Base-by-base conservation (phyloP, 1,284 basidiomycete species). In the Apiotrichum domesticum region DNA sequence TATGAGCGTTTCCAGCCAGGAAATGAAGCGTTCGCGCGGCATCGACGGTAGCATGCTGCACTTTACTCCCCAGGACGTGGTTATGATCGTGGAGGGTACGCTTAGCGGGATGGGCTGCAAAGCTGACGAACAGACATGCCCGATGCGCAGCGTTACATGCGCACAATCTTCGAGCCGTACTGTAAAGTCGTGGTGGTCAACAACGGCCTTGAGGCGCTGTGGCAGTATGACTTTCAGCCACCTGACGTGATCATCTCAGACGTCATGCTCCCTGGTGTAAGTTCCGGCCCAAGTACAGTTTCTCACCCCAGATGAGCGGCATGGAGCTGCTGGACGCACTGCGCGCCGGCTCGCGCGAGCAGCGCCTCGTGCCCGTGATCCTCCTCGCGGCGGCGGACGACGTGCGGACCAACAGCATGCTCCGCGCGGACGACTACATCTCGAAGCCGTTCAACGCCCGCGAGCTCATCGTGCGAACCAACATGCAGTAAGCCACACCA, bases 391-490 rank as follows among this genome's bases (percentile, higher is more conserved):
- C 74, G 59, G 68, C 66, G 9, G 71, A 73, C 41, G 73, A 74
- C 45, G 57, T 64, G 21, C 67, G 76, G 6, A 42, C 51, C 0
- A 34, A 47, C 15, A 46, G 51, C 10, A 47, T 42, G 40, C 35
- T 55, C 7, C 77, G 77, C 8, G 78, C 78, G 1, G 78, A 79
- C 56, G 73, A 77, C 48, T 72, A 74, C 52, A 59, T 76, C 8
- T 64, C 64, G 1, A 75, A 74, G 54, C 74, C 75, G 1, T 76
- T 74, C 66, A 72, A 70, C 34, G 66, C 71, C 0, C 60, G 73
- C 32, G 78, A 80, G 55, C 63, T 80, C 32, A 64, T 80, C 15
- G 78, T 78, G 11, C 68, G 79, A 2, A 70, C 71, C 37, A 62
- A 72, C 57, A 64, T 68, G 64, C 66, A 72, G 61, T 29, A 71